phyloP scores from a whole-genome alignment of 2,329 filamentous ascomycete genomes.

The Stachybotrys echinatus region DNA sequence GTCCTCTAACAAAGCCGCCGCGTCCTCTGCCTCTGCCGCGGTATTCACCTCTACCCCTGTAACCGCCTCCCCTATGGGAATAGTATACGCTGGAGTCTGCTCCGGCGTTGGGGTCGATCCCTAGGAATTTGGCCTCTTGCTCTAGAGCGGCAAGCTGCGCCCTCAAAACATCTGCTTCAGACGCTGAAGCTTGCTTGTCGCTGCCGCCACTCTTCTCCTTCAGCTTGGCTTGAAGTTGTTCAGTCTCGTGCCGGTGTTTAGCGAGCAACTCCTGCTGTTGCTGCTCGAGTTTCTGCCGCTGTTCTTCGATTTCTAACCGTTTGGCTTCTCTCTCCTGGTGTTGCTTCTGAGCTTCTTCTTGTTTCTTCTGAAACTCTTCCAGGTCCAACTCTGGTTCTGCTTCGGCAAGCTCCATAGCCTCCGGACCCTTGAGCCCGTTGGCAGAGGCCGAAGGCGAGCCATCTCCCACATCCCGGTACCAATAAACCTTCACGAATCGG shows the following conservation, averaged over 20 bases:
- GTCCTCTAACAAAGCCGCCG: conserved; percentile 34
- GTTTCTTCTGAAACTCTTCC: conserved; percentile 62
- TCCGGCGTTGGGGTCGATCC: conserved; percentile 54
- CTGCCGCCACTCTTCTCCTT: conserved; percentile 24
- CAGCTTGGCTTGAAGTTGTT: conserved; percentile 54
- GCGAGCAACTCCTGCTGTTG: conserved; percentile 57
- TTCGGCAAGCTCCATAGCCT: conserved; percentile 12
- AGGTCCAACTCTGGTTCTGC: conserved; percentile 57
- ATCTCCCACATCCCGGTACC: conserved; percentile 56
- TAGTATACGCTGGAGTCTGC: conserved; percentile 37
- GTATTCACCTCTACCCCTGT: conserved; percentile 24
- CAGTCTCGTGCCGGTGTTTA: conserved; percentile 61
- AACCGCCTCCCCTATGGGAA: conserved; percentile 23
- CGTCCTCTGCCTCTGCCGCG: conserved; percentile 30
- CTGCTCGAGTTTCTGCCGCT: conserved; percentile 59
- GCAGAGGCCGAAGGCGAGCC: conserved; percentile 16
- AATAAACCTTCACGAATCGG: conserved; percentile 79
- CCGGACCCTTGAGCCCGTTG: conserved; percentile 19
- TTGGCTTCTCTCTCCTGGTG: conserved; percentile 62
- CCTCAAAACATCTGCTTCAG: conserved; percentile 60
- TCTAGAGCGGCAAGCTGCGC: conserved; percentile 69
- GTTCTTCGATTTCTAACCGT: conserved; percentile 56
- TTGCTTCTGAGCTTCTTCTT: conserved; percentile 65
- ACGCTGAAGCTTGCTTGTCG: conserved; percentile 18
- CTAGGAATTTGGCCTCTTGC: conserved; percentile 64